Evolutionary conservation across 1,139 yeast genomes (phyloP).

Genomic region (Eremothecium sinecaudum): DNA sequence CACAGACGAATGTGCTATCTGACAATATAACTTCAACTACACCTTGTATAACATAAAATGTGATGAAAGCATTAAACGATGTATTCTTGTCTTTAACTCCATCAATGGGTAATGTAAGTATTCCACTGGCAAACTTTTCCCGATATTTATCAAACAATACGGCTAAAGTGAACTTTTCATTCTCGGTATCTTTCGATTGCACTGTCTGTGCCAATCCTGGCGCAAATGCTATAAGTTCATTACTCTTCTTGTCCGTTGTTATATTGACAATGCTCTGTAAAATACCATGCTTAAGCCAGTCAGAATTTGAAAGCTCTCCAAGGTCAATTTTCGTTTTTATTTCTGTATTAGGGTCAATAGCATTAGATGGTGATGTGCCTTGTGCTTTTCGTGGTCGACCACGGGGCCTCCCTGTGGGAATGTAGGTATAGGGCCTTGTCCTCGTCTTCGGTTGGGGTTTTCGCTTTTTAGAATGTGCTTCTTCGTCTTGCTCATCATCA

Average conservation of each 20-base stretch:
- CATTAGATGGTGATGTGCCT: constrained; percentile 9
- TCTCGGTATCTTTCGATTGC: constrained; percentile 35
- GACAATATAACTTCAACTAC: constrained; percentile 57
- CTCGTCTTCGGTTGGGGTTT: constrained; percentile 16
- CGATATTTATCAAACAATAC: constrained; percentile 59
- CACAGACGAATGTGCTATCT: constrained; percentile 50
- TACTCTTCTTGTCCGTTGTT: constrained; percentile 36
- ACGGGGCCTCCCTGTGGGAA: constrained; percentile 23
- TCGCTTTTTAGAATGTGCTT: constrained; percentile 26
- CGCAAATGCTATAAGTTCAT: constrained; percentile 55
- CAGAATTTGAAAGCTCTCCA: constrained; percentile 40
- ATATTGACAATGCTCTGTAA: constrained; percentile 48
- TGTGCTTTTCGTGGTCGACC: constrained; percentile 21
- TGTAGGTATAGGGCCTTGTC: constrained; percentile 21
- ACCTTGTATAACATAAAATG: constrained; percentile 70
- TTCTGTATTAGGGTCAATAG: constrained; percentile 17
- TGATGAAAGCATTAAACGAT: constrained; percentile 59
- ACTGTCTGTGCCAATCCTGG: constrained; percentile 49
- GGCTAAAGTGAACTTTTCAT: constrained; percentile 55
- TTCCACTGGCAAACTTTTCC: constrained; percentile 67
- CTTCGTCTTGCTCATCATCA: constrained; percentile 25
- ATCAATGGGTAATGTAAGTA: constrained; percentile 56
- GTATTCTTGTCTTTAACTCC: constrained; percentile 56
- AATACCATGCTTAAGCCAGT: constrained; percentile 47
- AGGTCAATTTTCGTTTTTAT: constrained; percentile 18